phyloP scores from a whole-genome alignment of 768 basidiomycete species.

The Boletellus emodensis region DNA sequence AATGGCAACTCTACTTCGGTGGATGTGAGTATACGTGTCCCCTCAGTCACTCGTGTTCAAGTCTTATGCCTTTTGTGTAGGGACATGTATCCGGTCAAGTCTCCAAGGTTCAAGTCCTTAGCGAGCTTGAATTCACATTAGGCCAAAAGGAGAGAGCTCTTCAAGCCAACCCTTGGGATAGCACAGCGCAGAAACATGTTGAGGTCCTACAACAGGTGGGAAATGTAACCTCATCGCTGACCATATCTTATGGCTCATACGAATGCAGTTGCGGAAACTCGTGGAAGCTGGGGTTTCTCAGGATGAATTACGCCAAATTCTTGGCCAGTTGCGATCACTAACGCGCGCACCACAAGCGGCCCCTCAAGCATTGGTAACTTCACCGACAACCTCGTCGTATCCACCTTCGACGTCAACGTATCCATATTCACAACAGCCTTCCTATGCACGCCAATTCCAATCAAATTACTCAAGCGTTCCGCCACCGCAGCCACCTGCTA shows the following conservation, averaged over 20 bases:
- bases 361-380: slow-evolving; percentile 30
- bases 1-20: slow-evolving; percentile 44
- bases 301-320: slow-evolving; percentile 73
- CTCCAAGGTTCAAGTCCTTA: slow-evolving; percentile 74
- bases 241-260: slow-evolving; percentile 3
- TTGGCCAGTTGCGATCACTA: slow-evolving; percentile 62
- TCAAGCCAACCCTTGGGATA: slow-evolving; percentile 72
- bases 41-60: neutral
- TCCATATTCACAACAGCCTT: slow-evolving; percentile 30
- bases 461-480: slow-evolving; percentile 31
- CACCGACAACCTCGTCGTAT: slow-evolving; percentile 23
- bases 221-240: neutral
- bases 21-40: slow-evolving; percentile 35
- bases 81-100: slow-evolving; percentile 45
- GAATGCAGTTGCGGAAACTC: slow-evolving; percentile 56
- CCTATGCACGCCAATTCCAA: slow-evolving; percentile 26
- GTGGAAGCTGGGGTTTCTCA: slow-evolving; percentile 80
- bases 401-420: slow-evolving; percentile 24
- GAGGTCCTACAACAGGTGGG: slow-evolving; percentile 77
- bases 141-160: slow-evolving; percentile 74
- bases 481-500: slow-evolving; percentile 30
- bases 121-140: slow-evolving; percentile 78
- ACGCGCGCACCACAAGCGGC: slow-evolving; percentile 40
- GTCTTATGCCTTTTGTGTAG: slow-evolving; percentile 20
- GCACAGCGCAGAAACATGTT: slow-evolving; percentile 64